These are phyloP conservation scores for Blastomyces gilchristii DNA, from an alignment of 2,329 filamentous ascomycete species.

Conservation along the genomic window DNA sequence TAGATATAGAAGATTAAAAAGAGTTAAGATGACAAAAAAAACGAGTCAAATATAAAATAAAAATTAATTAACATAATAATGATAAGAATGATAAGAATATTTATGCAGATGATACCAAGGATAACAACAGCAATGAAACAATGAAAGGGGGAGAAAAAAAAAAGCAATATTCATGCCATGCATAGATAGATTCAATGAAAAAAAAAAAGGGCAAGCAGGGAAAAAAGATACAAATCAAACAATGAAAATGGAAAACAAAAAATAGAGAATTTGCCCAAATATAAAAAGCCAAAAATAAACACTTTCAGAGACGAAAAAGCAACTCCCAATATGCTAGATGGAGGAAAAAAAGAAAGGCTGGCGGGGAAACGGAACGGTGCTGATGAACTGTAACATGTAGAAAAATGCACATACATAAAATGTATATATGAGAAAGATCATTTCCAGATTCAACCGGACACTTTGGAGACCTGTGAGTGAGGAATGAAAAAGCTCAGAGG, in stretches of 20 bases:
- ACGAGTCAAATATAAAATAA: neutral
- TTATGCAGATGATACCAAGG: neutral
- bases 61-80: neutral
- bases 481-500: neutral
- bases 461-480: neutral
- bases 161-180: neutral
- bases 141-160: no score
- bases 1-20: neutral
- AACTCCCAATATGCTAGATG: constrained; percentile 1
- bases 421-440: neutral
- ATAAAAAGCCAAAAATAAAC: neutral
- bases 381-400: neutral
- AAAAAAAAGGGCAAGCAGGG: neutral
- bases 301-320: neutral
- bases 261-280: neutral
- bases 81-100: no score
- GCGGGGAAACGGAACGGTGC: neutral
- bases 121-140: neutral
- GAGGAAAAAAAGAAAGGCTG: neutral
- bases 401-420: neutral
- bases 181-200: neutral
- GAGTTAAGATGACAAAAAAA: neutral
- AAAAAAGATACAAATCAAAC: no score
- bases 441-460: neutral
- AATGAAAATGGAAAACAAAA: no score